Evolutionary conservation across 345 rosid species (phyloP).

Genomic region (Brassica napus): Da-Ae NC_063441.1:18743501-18744000

Average conservation of each 20-base stretch:
- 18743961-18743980: constrained; percentile 12
- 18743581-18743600: constrained; percentile 5
- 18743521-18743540: not conserved
- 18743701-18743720: not conserved
- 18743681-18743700: constrained; percentile 5
- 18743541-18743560: not conserved
- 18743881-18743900: constrained; percentile 2
- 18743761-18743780: constrained; percentile 13
- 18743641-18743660: constrained; percentile 4
- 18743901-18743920: constrained; percentile 20
- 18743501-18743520: not conserved
- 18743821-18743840: constrained; percentile 9
- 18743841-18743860: constrained; percentile 10
- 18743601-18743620: not conserved
- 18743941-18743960: constrained; percentile 20
- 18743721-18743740: not conserved
- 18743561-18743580: not conserved
- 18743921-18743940: constrained; percentile 12
- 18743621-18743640: not conserved
- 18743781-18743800: constrained; percentile 18
- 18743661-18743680: constrained; percentile 6
- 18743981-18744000: constrained; percentile 1
- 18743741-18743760: not conserved
- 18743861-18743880: constrained; percentile 19
- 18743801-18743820: constrained; percentile 12